Conservation (phyloP, 345 rosid genomes). For the Citrus hindsii region DNA sequence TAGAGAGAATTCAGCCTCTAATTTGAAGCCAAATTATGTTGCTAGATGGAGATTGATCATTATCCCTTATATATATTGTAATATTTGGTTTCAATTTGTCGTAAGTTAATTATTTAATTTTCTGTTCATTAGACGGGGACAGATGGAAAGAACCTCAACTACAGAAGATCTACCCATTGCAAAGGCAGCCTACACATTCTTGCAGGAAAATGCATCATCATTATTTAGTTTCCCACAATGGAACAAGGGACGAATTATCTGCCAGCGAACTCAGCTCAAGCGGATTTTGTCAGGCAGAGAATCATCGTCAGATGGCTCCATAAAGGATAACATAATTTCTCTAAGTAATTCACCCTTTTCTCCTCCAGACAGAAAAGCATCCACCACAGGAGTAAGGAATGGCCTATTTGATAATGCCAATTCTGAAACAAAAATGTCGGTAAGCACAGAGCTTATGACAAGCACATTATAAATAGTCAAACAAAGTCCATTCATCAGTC, state of each 20-base stretch:
- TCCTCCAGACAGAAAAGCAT: constrained; percentile 33
- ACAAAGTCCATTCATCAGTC: background rate
- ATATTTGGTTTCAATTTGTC: background rate
- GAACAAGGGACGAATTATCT: constrained; percentile 87
- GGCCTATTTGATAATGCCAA: constrained; percentile 17
- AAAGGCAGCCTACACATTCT: constrained; percentile 60
- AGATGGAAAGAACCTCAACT: constrained; percentile 58
- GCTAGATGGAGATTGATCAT: background rate
- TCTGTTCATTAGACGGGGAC: constrained; percentile 58
- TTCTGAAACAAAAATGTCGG: constrained; percentile 33
- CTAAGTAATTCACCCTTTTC: constrained; percentile 58
- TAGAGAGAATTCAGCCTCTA: background rate
- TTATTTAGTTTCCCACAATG: constrained; percentile 69
- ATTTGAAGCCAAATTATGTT: background rate
- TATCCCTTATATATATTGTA: background rate
- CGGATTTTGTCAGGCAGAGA: constrained; percentile 41
- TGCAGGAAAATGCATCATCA: constrained; percentile 63
- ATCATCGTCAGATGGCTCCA: constrained; percentile 45
- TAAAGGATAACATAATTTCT: constrained; percentile 31
- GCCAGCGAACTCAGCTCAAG: constrained; percentile 83
- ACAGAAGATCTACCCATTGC: constrained; percentile 51
- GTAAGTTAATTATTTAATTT: background rate
- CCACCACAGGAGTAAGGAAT: constrained; percentile 23
- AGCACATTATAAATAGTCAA: constrained; percentile 37
- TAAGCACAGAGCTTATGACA: constrained; percentile 51